A percentile compares a stretch with the other conserved stretches of the same genome.
Evolutionary conservation across 148 eudicot genomes (phyloP).

Genomic region (Dysphania ambrosioides): DNA sequence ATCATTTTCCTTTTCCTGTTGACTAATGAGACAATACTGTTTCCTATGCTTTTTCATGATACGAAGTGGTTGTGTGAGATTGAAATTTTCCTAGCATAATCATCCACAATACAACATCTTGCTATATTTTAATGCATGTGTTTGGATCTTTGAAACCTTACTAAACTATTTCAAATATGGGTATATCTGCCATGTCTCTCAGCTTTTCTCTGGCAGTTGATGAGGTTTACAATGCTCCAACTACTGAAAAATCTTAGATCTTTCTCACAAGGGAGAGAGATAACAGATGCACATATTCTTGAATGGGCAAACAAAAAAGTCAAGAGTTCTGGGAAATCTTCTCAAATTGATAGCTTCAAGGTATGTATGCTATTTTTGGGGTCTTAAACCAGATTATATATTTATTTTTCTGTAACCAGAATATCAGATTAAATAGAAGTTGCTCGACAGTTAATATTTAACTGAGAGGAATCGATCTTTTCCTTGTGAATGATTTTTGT

Average conservation of each 20-base stretch:
- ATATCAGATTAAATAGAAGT: background rate
- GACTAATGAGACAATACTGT: background rate
- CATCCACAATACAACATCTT: background rate
- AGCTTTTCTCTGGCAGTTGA: slow-evolving; percentile 94
- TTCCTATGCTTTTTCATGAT: background rate
- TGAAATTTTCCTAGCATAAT: background rate
- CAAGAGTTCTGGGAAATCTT: slow-evolving; percentile 51
- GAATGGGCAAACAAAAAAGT: slow-evolving; percentile 88
- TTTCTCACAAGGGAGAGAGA: slow-evolving; percentile 77
- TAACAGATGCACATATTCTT: slow-evolving; percentile 69
- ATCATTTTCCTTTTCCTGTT: background rate
- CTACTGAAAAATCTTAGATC: slow-evolving; percentile 76
- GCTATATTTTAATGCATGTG: background rate
- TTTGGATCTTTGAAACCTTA: background rate
- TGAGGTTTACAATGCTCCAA: slow-evolving; percentile 92
- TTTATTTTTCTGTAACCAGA: background rate
- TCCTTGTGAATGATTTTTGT: background rate
- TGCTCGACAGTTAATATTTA: background rate
- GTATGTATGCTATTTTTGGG: slow-evolving; percentile 26
- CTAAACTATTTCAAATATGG: slow-evolving; percentile 15
- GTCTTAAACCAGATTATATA: background rate
- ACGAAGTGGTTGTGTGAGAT: background rate
- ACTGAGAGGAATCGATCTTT: background rate
- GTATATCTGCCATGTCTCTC: no score
- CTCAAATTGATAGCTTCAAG: slow-evolving; percentile 83